Percentiles rank a stretch among this genome's conserved stretches.
Evolutionary conservation across 192 early-diverging fungal species (phyloP).

Genomic region (Gonapodya prolifera): DNA sequence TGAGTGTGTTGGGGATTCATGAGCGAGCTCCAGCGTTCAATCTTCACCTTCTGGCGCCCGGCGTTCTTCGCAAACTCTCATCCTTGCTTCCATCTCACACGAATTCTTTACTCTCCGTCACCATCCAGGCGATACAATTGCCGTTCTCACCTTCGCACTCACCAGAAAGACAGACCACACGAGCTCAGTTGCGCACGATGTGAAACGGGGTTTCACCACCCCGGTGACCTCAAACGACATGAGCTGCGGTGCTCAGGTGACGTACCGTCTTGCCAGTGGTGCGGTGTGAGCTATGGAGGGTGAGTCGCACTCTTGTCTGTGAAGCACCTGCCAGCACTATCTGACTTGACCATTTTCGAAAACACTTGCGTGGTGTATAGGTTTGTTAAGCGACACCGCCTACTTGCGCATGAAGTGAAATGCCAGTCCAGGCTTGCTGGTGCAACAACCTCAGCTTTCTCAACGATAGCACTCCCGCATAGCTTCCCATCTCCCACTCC

Average conservation of each 20-base stretch:
- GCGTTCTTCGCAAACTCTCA: background rate
- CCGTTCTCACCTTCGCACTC: background rate
- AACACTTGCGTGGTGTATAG: background rate
- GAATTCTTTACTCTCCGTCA: background rate
- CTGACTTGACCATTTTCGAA: background rate
- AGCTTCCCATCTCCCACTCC: too few species aligned
- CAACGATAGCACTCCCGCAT: too few species aligned
- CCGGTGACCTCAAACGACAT: background rate
- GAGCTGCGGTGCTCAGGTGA: background rate
- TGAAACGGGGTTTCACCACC: background rate
- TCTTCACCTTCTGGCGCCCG: background rate
- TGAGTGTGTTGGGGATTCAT: background rate
- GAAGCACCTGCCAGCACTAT: background rate
- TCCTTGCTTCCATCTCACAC: background rate
- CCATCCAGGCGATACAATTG: background rate
- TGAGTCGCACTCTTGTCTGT: background rate
- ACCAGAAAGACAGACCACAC: background rate
- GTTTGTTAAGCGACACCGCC: background rate
- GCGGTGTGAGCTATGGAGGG: background rate
- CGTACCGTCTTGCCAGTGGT: background rate
- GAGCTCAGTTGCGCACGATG: background rate
- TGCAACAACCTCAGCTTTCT: too few species aligned
- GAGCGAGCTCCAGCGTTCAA: background rate
- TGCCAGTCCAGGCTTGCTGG: background rate
- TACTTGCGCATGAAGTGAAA: background rate